phyloP scores from a whole-genome alignment of 2,329 filamentous ascomycete genomes.

The Colletotrichum lupini region DNA sequence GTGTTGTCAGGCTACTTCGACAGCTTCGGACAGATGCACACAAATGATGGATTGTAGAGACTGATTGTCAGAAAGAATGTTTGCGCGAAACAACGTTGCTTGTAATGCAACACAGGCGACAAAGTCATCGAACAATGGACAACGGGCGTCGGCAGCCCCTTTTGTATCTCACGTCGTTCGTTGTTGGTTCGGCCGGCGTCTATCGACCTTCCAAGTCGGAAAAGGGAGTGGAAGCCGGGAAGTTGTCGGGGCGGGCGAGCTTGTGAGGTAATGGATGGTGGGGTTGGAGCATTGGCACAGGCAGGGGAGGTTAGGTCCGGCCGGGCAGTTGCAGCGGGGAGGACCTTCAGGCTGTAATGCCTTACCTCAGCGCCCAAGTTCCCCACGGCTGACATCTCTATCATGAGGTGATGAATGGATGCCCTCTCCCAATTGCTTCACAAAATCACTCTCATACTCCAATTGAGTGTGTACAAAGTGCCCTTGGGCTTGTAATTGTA shows the following conservation, averaged over 20 bases:
- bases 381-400: too few species aligned
- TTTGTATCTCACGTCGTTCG: background rate
- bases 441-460: background rate
- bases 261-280: background rate
- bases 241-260: background rate
- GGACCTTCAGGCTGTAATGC: background rate
- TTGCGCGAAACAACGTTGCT: background rate
- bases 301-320: background rate
- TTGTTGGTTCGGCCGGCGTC: background rate
- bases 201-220: background rate
- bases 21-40: background rate
- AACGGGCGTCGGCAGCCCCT: background rate
- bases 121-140: background rate
- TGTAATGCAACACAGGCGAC: background rate
- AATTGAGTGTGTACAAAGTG: slow-evolving; percentile 3
- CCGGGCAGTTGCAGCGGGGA: background rate
- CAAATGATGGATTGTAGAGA: background rate
- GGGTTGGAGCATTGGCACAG: background rate
- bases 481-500: slow-evolving; percentile 31
- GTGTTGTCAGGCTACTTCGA: background rate
- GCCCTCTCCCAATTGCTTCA: background rate
- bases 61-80: background rate
- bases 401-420: too few species aligned
- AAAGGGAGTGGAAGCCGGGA: background rate
- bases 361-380: background rate